Conservation (phyloP, 2,329 filamentous ascomycete genomes). For the Nannizzia gypsea region DNA sequence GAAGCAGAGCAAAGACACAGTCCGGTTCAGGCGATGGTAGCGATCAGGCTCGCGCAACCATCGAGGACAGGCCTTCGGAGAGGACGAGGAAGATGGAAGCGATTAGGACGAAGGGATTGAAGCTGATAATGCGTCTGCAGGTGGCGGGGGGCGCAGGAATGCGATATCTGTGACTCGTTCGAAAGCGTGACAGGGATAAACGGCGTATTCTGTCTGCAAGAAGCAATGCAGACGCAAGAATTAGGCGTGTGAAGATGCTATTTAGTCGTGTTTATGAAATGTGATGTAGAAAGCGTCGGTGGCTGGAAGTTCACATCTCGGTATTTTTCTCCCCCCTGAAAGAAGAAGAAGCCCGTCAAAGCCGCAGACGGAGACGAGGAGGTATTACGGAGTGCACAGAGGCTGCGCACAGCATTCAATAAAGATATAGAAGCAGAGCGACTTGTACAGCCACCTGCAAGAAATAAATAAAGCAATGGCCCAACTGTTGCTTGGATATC, state of each 20-base stretch:
- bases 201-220: not conserved
- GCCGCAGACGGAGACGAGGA: not conserved
- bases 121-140: not conserved
- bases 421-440: not conserved
- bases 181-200: not conserved
- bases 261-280: not conserved
- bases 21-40: not conserved
- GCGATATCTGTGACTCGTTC: slow-evolving; percentile 1
- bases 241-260: not conserved
- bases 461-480: not conserved
- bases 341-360: not conserved
- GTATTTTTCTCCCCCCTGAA: not conserved
- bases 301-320: not conserved
- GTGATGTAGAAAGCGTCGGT: not conserved
- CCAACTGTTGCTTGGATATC: too few relatives aligned
- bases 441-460: not conserved
- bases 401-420: not conserved
- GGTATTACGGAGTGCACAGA: not conserved
- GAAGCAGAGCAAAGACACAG: not conserved
- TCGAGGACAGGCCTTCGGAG: not conserved
- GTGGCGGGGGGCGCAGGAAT: not conserved
- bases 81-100: not conserved
- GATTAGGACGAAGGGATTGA: not conserved
- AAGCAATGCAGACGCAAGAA: not conserved
- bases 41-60: not conserved